phyloP scores from a whole-genome alignment of 148 eudicot genomes.

The Rhododendron kiyosumense region DNA sequence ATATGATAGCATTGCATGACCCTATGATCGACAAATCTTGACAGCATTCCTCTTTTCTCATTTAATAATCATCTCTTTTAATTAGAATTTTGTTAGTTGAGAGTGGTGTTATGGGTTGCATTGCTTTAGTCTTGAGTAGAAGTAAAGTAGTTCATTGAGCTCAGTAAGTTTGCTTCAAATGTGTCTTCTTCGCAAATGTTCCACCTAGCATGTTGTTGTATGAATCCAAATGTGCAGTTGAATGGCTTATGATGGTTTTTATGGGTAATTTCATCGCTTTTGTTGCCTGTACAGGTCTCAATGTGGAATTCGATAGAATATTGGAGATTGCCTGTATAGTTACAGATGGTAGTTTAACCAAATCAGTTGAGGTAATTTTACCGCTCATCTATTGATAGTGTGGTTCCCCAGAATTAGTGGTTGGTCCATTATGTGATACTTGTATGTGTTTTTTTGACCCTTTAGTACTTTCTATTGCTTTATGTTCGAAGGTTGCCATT shows the following conservation, averaged over 20 bases:
- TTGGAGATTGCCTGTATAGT: slow-evolving; percentile 89
- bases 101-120: not conserved
- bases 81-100: not conserved
- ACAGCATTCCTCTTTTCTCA: not conserved
- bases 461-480: not conserved
- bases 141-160: not conserved
- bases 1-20: not conserved
- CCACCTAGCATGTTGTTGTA: not conserved
- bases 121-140: not conserved
- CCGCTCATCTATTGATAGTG: not conserved
- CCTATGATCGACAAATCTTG: not conserved
- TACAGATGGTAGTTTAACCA: slow-evolving; percentile 77
- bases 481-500: not conserved
- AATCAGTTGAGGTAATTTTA: slow-evolving; percentile 62
- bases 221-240: not conserved
- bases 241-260: not conserved
- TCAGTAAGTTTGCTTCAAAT: not conserved
- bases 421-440: not conserved
- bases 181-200: not conserved
- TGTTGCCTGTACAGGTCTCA: slow-evolving; percentile 49
- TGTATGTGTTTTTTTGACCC: not conserved
- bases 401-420: not conserved
- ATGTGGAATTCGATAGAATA: slow-evolving; percentile 79
- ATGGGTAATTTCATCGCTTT: not conserved
- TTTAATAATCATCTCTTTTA: not conserved